A percentile compares a stretch with the other conserved stretches of the same genome.
Conservation (phyloP, 139 green algal genomes). For the Picochlorum sp. region DNA sequence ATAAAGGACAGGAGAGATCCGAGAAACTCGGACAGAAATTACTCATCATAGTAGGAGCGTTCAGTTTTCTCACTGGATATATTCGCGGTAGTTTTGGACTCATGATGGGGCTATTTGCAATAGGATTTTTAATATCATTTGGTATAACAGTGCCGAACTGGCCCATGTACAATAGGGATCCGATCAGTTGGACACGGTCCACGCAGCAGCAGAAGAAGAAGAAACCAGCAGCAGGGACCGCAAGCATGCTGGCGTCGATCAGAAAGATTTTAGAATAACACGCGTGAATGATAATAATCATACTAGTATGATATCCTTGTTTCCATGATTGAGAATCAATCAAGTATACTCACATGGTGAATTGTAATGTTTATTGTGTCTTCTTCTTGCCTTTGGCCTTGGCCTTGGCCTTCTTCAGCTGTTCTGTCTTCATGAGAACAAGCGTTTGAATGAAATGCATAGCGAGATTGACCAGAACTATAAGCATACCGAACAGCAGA, state of each 20-base stretch:
- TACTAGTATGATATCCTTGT: too few relatives aligned
- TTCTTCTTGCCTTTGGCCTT: not conserved
- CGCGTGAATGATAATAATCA: too few relatives aligned
- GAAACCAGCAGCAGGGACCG: not conserved
- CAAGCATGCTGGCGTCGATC: too few relatives aligned
- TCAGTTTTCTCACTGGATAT: constrained; percentile 22
- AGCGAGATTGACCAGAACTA: constrained; percentile 32
- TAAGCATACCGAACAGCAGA: constrained; percentile 42
- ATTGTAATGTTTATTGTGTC: not conserved
- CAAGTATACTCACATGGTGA: too few relatives aligned
- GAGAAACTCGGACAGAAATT: constrained; percentile 10
- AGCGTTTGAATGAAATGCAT: not conserved
- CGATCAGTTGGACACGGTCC: constrained; percentile 10
- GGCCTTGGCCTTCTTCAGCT: constrained; percentile 4
- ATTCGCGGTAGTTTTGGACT: constrained; percentile 10
- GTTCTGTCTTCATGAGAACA: constrained; percentile 4
- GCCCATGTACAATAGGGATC: constrained; percentile 26
- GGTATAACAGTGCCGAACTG: constrained; percentile 18
- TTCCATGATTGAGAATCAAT: too few relatives aligned
- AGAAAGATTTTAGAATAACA: too few relatives aligned
- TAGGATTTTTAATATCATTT: constrained; percentile 10
- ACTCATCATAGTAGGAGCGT: not conserved
- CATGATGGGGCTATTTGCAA: constrained; percentile 23
- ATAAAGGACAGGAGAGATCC: constrained; percentile 22
- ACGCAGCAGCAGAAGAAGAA: not conserved